Evolutionary conservation across 2,329 filamentous ascomycete species (phyloP).

Genomic region (Amauroascus niger): DNA sequence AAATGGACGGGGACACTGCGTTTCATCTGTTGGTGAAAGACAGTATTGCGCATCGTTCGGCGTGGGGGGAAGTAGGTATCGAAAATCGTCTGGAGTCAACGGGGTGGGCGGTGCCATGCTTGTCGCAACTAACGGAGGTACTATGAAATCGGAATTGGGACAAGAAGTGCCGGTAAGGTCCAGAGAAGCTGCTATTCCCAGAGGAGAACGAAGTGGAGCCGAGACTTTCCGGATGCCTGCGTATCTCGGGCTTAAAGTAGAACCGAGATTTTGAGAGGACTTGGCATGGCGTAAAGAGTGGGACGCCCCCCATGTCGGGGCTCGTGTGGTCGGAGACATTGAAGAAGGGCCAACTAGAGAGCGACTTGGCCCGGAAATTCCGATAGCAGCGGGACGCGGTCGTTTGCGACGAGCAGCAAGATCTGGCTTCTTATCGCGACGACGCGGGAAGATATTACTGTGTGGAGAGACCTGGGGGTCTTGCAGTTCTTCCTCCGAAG

Average conservation of each 20-base stretch:
- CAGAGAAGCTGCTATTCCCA: slow-evolving; percentile 38
- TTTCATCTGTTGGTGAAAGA: slow-evolving; percentile 26
- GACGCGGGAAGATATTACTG: neutral
- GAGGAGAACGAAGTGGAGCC: slow-evolving; percentile 39
- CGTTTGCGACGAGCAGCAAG: slow-evolving; percentile 40
- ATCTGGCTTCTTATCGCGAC: slow-evolving; percentile 35
- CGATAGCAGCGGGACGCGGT: slow-evolving; percentile 39
- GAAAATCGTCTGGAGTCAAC: slow-evolving; percentile 36
- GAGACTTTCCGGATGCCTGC: slow-evolving; percentile 38
- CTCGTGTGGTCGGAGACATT: slow-evolving; percentile 34
- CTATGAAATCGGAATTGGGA: slow-evolving; percentile 27
- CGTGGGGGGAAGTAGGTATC: slow-evolving; percentile 34
- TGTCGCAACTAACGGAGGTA: slow-evolving; percentile 27
- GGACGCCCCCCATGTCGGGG: slow-evolving; percentile 26
- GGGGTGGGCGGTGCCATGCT: slow-evolving; percentile 36
- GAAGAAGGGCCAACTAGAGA: slow-evolving; percentile 26
- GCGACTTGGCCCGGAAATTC: slow-evolving; percentile 24
- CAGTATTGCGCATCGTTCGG: slow-evolving; percentile 33
- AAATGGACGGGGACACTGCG: slow-evolving; percentile 26
- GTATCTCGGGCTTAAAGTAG: slow-evolving; percentile 29
- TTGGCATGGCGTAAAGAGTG: slow-evolving; percentile 39
- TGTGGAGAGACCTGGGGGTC: neutral
- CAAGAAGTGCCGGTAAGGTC: slow-evolving; percentile 31
- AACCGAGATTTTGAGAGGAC: slow-evolving; percentile 36
- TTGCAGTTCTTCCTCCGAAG: neutral